Conservation (phyloP, 257 asterid species). For the Solanum gandarillasii region DNA sequence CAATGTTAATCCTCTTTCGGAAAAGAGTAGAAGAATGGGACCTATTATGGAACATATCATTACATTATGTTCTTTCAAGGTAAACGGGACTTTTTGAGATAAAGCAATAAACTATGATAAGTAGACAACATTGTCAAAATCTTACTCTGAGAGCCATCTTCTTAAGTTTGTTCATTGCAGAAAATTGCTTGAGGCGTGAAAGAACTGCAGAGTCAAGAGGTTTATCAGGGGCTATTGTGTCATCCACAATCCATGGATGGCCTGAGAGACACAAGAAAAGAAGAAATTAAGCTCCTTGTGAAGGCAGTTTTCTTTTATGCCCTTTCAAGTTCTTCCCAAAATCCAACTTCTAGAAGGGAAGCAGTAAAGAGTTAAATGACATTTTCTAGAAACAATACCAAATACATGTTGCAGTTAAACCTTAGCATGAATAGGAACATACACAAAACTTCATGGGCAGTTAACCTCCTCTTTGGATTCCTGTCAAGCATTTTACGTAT, state of each 20-base stretch:
- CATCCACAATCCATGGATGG: slow-evolving; percentile 94
- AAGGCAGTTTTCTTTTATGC: background rate
- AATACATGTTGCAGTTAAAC: background rate
- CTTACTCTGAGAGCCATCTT: slow-evolving; percentile 95
- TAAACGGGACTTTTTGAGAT: background rate
- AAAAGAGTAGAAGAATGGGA: background rate
- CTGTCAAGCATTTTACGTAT: slow-evolving; percentile 71
- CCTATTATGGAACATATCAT: background rate
- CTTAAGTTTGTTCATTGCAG: slow-evolving; percentile 96
- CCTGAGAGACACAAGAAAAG: slow-evolving; percentile 29
- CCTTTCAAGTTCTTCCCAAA: background rate
- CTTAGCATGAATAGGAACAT: background rate
- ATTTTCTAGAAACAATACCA: background rate
- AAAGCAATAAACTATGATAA: background rate
- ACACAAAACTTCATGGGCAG: background rate
- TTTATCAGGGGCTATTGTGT: slow-evolving; percentile 82
- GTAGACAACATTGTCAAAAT: background rate
- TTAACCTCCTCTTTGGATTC: slow-evolving; percentile 42
- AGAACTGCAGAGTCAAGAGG: slow-evolving; percentile 95
- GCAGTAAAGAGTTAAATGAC: background rate
- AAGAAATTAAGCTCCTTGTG: background rate
- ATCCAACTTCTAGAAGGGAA: background rate
- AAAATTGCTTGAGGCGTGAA: slow-evolving; percentile 92
- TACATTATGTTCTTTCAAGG: background rate
- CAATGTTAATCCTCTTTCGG: background rate